Base-by-base conservation (phyloP, 75 land plant genomes). In the Selaginella moellendorffii region DNA sequence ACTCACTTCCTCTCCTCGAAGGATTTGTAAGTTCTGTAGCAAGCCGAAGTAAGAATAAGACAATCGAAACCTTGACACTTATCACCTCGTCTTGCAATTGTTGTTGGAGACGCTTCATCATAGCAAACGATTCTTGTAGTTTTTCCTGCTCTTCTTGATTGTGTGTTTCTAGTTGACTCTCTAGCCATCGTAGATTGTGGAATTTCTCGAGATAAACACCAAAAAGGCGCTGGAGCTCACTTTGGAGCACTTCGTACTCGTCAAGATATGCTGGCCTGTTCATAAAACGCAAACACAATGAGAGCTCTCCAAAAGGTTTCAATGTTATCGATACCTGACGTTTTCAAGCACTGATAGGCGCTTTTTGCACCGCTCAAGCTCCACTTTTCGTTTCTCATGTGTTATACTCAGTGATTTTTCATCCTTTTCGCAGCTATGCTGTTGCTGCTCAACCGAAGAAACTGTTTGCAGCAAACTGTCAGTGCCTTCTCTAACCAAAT, bases 181-280 rank as follows among this genome's bases (percentile, higher is more conserved):
- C 71, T 10, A 74, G 29, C 76, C 76, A 74, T 28, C 68, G 66
- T 26, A 74, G 56, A 46, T 74, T 74, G n/a, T 63, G 65, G 20
- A 64, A 65, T 24, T 70, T 63, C 54, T 74, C 76, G 21, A 64
- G 31, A 58, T 74, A 74, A 9, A 58, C 24, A 2, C 19, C 9
- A 28, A 74, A 74, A 24, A 74, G 42, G 20, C 53, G 31, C 8
- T 69, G 67, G 53, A 74, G 26, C 1, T 74, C 71, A 31, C 54
- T 56, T 31, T 74, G 66, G 63, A 74, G 20, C 1, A 46, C 66
- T 24, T 74, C 65, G 46, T 74, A 74, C 28, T 74, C 67, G 24
- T 74, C 76, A 52, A 69, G 52, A 58, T 74, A 74, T 56, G 76
- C 71, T 46, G 76, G 76, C 61, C 76, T 74, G 62, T 66, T 54